Percentiles rank a stretch among this genome's conserved stretches.
Conservation (phyloP, 2,329 filamentous ascomycete genomes). For the Xylariales sp. region DNA sequence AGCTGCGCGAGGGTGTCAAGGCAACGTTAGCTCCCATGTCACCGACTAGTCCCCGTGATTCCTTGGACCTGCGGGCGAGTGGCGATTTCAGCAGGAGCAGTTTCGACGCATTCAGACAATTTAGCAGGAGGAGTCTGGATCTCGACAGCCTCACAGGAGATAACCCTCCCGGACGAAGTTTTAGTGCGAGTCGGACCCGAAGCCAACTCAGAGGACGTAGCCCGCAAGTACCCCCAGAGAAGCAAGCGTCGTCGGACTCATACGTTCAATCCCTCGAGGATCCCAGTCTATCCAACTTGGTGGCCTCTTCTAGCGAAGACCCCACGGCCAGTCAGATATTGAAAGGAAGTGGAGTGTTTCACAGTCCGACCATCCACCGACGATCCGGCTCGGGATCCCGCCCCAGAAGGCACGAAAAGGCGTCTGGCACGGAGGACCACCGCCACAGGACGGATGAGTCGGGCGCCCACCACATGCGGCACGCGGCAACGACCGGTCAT, state of each 20-base stretch:
- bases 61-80: constrained; percentile 53
- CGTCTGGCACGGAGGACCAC: constrained; percentile 4
- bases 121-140: constrained; percentile 49
- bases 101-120: constrained; percentile 46
- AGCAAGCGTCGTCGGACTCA: constrained; percentile 66
- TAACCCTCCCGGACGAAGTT: constrained; percentile 52
- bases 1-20: constrained; percentile 52
- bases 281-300: constrained; percentile 65
- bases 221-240: constrained; percentile 40
- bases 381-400: constrained; percentile 39
- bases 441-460: constrained; percentile 12
- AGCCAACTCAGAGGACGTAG: constrained; percentile 45
- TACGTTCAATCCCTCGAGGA: constrained; percentile 70
- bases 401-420: constrained; percentile 12
- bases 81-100: constrained; percentile 48
- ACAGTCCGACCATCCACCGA: constrained; percentile 62
- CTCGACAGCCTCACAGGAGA: constrained; percentile 38
- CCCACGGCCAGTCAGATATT: constrained; percentile 90
- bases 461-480: constrained; percentile 13
- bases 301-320: constrained; percentile 67
- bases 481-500: constrained; percentile 33
- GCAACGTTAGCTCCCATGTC: constrained; percentile 55
- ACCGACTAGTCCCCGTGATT: constrained; percentile 33
- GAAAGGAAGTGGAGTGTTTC: constrained; percentile 81
- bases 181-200: constrained; percentile 53